Percentiles rank a stretch among this genome's conserved stretches.
phyloP scores from a whole-genome alignment of 495 filamentous ascomycete species.

The Thermochaetoides thermophila region DNA sequence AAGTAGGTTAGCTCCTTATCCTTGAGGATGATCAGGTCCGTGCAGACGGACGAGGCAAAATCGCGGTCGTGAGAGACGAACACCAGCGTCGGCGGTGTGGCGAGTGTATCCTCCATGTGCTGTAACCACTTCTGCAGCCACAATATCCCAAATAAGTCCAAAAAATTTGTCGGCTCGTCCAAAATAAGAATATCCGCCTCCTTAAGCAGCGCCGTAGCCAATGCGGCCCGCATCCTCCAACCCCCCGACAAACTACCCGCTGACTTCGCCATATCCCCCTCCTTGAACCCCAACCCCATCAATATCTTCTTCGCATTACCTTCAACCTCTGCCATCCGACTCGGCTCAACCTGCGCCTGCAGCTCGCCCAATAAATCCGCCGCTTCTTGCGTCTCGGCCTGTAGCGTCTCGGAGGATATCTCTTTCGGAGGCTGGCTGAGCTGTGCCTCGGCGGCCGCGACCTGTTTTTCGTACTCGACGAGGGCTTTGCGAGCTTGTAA shows the following conservation, averaged over 20 bases:
- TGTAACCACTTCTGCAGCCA: conserved; percentile 64
- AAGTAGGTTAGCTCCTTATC: conserved; percentile 54
- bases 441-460: conserved; percentile 21
- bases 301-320: conserved; percentile 49
- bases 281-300: conserved; percentile 56
- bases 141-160: conserved; percentile 67
- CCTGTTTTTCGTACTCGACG: conserved; percentile 44
- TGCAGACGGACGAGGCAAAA: conserved; percentile 55
- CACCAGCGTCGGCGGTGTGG: conserved; percentile 39
- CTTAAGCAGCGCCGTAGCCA: conserved; percentile 53
- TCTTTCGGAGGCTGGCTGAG: conserved; percentile 33
- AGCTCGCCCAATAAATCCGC: conserved; percentile 46
- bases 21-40: conserved; percentile 60
- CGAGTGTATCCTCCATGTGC: conserved; percentile 26
- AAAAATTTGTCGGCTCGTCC: conserved; percentile 77
- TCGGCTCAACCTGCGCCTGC: conserved; percentile 41
- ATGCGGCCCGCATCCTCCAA: conserved; percentile 59
- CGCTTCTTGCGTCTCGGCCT: conserved; percentile 48
- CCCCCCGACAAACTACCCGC: conserved; percentile 57
- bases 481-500: conserved; percentile 57
- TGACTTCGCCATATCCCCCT: conserved; percentile 38
- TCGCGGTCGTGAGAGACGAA: conserved; percentile 70
- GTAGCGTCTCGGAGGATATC: conserved; percentile 37
- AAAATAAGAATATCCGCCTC: conserved; percentile 67
- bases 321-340: conserved; percentile 37